Evolutionary conservation across 2,329 filamentous ascomycete species (phyloP), one percentile per base, ranked within the genome.

Genomic region (Fusarium mexicanum): DNA sequence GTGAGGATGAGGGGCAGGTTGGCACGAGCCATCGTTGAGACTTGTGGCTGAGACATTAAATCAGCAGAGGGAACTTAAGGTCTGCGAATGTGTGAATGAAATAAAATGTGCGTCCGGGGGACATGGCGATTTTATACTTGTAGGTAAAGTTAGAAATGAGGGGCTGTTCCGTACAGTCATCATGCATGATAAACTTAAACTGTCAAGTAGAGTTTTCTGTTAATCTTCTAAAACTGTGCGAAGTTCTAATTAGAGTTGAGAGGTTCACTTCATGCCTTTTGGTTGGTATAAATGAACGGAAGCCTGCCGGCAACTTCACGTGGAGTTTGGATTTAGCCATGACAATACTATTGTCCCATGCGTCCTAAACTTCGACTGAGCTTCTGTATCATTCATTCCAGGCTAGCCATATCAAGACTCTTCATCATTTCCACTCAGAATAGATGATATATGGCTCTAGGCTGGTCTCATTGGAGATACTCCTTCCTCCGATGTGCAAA

Each of bases 181-280:
- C 18, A 11, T 0, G 26, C 0, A 9, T 29, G 8, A 22, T 47
- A 47, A 29, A 11, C 46, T 22, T 29, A 47, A 16, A 16, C 13
- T 47, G 3, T 29, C 0, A 11, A 16, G 18, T 47, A 47, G 20
- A 47, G 18, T 29, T 47, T 22, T 2, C 0, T 0, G 16, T 22
- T 16, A 29, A 3, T 5, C 8, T 22, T 11, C 6, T 8, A 20
- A 7, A 26, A 20, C 3, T 26, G 4, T 26, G 18, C 9, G 3
- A 10, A 29, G 8, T 44, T 44, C 16, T 18, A 12, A 24, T 44
- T 8, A 6, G 14, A 43, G 41, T 24, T 24, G 14, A 24, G n/a
- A 43, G n/a, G 16, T 11, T 43, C 8, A 24, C 14, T 8, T 44
- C 16, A 44, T 44, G 16, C n/a, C 41, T 24, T 24, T 44, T 24